Base-by-base conservation (phyloP, 192 early-diverging fungal genomes). In the Gamsiella multidivaricata region DNA sequence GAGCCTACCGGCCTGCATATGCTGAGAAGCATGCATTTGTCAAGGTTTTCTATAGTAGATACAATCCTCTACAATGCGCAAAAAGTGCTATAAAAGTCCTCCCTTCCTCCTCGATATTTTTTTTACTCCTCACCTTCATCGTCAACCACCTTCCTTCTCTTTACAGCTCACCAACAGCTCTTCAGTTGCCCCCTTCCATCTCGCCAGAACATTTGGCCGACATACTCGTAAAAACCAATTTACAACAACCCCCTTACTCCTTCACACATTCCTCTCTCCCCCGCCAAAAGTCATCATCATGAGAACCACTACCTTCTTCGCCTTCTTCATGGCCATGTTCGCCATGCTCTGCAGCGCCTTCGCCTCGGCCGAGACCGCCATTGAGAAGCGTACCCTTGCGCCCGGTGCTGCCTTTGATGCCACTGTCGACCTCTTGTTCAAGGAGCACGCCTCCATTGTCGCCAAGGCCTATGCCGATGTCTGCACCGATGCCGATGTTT, bases 281-380 rank as follows among this genome's bases (percentile, higher is more conserved):
- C 33, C n/a, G n/a, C 45, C 17, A 9, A 46, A 46, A 46, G 45
- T 45, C 37, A 47, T 49, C 59, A 73, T 53, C 46, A 76, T 76
- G 74, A 78, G 60, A 63, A 42, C 74, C 65, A 32, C 58, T 14
- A 56, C 61, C 26, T 45, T 78, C 41, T 57, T 78, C 33, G 74
- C 74, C 61, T 59, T 58, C 54, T 64, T 68, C 54, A 10, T 78
- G 74, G 74, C 74, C 61, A 52, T 76, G 53, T 68, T 76, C n/a
- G 73, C 74, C 65, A 69, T 78, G 61, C 23, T 69, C 65, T 78
- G 65, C 65, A 64, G 37, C 46, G 39, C 51, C 31, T 54, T 34
- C 42, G 29, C 49, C 26, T 46, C 54, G 18, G 28, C 36, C 36
- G 49, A 41, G 25, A 43, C 36, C 18, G 46, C n/a, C 0, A 28